A percentile compares a stretch with the other conserved stretches of the same genome.
phyloP scores from a whole-genome alignment of 202 grass and related monocot genomes.

The Carex arenaria region DNA sequence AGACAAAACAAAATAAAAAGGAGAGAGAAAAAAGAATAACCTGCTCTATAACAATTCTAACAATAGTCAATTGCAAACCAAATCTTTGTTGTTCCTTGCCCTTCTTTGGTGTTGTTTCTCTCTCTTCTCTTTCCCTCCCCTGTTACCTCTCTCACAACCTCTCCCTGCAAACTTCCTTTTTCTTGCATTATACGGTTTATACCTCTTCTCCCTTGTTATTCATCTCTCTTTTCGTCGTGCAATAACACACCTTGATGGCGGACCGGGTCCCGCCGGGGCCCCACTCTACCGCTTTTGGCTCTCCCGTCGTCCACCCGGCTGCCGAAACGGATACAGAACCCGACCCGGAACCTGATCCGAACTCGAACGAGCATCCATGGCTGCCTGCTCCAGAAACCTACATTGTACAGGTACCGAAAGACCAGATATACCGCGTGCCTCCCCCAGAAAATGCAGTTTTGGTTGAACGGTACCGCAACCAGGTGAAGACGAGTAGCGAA shows the following conservation, averaged over 20 bases:
- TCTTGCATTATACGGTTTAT: constrained; percentile 47
- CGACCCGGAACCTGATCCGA: neutral
- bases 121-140: constrained; percentile 20
- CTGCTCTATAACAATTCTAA: neutral
- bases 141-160: neutral
- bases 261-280: constrained; percentile 20
- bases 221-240: neutral
- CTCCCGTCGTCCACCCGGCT: constrained; percentile 15
- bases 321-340: neutral
- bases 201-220: constrained; percentile 11
- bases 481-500: neutral
- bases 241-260: neutral
- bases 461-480: constrained; percentile 51
- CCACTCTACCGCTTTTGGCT: constrained; percentile 23
- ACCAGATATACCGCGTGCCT: constrained; percentile 86
- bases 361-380: neutral
- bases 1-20: neutral
- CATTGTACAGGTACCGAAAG: constrained; percentile 79
- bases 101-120: neutral
- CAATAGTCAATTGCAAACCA: neutral
- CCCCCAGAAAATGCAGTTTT: constrained; percentile 83
- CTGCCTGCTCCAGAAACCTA: constrained; percentile 35
- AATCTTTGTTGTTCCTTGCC: constrained; percentile 2
- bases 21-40: neutral
- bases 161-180: neutral